Evolutionary conservation across 2,329 filamentous ascomycete species (phyloP), one percentile per base, ranked within the genome.

Genomic region (Ophiostoma sp.): DNA sequence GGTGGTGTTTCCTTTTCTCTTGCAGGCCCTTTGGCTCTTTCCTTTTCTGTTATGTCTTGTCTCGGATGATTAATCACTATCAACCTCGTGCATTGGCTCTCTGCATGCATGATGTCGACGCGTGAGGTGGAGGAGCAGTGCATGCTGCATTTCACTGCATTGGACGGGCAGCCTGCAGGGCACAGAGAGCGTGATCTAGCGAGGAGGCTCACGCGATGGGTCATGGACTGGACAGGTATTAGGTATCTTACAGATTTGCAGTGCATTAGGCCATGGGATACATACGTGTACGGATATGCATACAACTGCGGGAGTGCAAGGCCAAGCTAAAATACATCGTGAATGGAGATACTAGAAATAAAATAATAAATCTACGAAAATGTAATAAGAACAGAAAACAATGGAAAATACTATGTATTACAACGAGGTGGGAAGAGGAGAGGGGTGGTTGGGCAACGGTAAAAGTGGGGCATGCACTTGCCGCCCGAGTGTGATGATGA

Each of bases 131-230:
- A 62, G 11, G 57, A 57, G 57, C 57, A 62, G 57, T 62, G 57
- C 57, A 62, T 62, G 57, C 52, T 57, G 57, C 57, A 62, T 62
- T 62, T 48, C 20, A 27, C 52, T 57, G 52, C 52, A 57, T 57
- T 27, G 17, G n/a, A 57, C 57, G 27, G 57, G 15, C 52, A 57
- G 23, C 4, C 57, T 62, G 57, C 57, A 62, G 57, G 57, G 27
- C 57, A 62, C 57, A 33, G 4, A 33, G 57, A 27, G 57, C 11
- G 57, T 62, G 57, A 33, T 27, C 27, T 33, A 33, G 57, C 27
- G 57, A 62, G 27, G 57, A 62, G 57, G 57, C 57, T 62, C 57
- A 62, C 57, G 57, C 57, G 57, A 62, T 33, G 57, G 11, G 35
- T 15, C 23, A 62, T 31, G 54, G n/a, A 27, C 44, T 23, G 20